These are phyloP conservation scores for Phytopythium boreale DNA, from an alignment of 352 stramenopile species.

Conservation along the genomic window DNA sequence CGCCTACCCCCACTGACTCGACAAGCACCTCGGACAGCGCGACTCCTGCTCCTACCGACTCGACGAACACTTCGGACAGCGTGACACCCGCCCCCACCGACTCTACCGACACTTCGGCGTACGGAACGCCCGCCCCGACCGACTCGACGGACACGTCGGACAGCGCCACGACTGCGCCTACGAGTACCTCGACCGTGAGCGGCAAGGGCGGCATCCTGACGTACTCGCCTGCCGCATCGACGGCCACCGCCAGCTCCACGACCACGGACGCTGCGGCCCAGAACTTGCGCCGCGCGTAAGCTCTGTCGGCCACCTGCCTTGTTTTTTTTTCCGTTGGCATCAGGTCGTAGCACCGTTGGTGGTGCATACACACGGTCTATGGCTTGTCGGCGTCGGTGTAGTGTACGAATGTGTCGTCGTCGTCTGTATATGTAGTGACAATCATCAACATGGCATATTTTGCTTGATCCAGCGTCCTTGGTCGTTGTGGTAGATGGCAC, in stretches of 20 bases:
- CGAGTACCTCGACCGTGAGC: background rate
- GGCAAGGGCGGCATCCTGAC: background rate
- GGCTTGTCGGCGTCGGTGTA: background rate
- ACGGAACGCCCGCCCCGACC: no score
- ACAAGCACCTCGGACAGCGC: background rate
- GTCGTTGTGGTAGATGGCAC: no score
- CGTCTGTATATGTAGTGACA: background rate
- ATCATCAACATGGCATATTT: background rate
- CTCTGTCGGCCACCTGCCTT: background rate
- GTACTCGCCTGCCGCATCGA: background rate
- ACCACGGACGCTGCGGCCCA: constrained; percentile 3
- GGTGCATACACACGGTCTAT: no score
- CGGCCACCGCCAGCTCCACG: background rate
- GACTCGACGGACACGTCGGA: no score
- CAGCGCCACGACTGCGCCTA: no score
- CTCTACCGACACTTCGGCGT: no score
- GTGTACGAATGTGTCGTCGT: background rate
- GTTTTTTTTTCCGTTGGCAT: no score
- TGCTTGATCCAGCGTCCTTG: background rate
- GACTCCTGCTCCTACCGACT: background rate
- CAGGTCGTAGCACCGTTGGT: no score
- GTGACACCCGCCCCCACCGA: background rate
- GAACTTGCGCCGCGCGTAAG: background rate
- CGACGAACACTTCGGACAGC: background rate
- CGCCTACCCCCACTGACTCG: background rate